These are phyloP conservation scores for Glutinoglossum americanum DNA, from an alignment of 495 filamentous ascomycete genomes.

Conservation along the genomic window DNA sequence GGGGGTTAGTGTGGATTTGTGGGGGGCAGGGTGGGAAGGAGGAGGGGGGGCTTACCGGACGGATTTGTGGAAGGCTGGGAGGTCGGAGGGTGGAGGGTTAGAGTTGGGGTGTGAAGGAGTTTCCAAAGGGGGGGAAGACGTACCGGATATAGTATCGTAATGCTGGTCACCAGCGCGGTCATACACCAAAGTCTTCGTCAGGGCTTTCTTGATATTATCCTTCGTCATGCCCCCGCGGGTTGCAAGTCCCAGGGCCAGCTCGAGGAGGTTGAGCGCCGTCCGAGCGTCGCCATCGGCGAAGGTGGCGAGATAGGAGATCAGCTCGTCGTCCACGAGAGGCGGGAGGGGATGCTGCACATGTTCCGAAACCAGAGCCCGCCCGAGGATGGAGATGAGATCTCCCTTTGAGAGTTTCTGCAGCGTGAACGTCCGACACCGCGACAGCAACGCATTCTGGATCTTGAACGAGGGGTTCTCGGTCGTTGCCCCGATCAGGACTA, in stretches of 20 bases:
- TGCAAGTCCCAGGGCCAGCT: slow-evolving; percentile 48
- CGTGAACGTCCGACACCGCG: slow-evolving; percentile 78
- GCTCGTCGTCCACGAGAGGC: slow-evolving; percentile 48
- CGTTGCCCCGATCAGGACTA: slow-evolving; percentile 85
- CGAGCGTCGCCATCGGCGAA: slow-evolving; percentile 86
- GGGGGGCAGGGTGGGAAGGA: too few relatives aligned
- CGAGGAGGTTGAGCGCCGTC: slow-evolving; percentile 79
- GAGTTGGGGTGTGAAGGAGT: too few relatives aligned
- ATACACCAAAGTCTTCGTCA: slow-evolving; percentile 85
- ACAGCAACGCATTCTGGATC: slow-evolving; percentile 69
- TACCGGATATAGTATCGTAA: slow-evolving; percentile 67
- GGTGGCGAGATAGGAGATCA: slow-evolving; percentile 58
- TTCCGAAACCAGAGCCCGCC: slow-evolving; percentile 47
- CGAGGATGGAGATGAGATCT: slow-evolving; percentile 49
- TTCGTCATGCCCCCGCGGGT: slow-evolving; percentile 24
- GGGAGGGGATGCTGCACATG: slow-evolving; percentile 29
- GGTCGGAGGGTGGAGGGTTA: too few relatives aligned
- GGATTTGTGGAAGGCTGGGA: slow-evolving; percentile 85
- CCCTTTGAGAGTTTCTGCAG: slow-evolving; percentile 48
- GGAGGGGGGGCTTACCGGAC: slow-evolving; percentile 31
- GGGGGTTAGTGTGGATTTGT: slow-evolving; percentile 46
- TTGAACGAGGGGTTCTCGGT: slow-evolving; percentile 97
- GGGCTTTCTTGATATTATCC: slow-evolving; percentile 48
- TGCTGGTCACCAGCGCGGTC: slow-evolving; percentile 90
- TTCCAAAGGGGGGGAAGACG: not conserved